phyloP scores from a whole-genome alignment of 176 grass and related monocot genomes.

The Eleusine indica region DNA sequence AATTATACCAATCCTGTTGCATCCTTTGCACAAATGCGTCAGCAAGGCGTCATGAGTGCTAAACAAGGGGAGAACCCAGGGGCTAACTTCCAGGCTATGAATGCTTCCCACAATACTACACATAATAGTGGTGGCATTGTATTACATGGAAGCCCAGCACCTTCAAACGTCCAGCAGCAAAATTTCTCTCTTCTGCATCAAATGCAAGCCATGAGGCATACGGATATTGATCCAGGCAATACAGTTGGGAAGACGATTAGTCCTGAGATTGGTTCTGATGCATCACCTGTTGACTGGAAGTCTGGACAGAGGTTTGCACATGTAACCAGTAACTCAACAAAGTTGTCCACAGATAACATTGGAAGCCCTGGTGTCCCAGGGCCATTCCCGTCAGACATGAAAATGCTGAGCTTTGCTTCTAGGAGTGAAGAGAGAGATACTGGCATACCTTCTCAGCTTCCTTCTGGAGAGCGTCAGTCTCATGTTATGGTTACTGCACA shows the following conservation, averaged over 20 bases:
- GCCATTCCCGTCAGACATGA: constrained; percentile 64
- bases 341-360: constrained; percentile 55
- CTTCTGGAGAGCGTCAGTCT: constrained; percentile 48
- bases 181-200: constrained; percentile 83
- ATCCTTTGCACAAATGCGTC: constrained; percentile 58
- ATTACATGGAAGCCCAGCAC: constrained; percentile 61
- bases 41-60: constrained; percentile 58
- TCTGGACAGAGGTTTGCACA: constrained; percentile 61
- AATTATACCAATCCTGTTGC: constrained; percentile 47
- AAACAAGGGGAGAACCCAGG: constrained; percentile 57
- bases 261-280: constrained; percentile 62
- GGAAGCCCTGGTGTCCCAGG: constrained; percentile 45
- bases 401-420: constrained; percentile 77
- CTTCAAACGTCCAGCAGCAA: constrained; percentile 69
- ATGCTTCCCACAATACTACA: constrained; percentile 46
- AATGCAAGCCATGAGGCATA: constrained; percentile 73
- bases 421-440: constrained; percentile 61
- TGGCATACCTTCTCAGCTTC: constrained; percentile 44
- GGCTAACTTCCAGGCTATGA: constrained; percentile 48
- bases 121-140: constrained; percentile 43
- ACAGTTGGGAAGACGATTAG: constrained; percentile 60
- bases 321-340: constrained; percentile 48
- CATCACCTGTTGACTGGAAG: constrained; percentile 66
- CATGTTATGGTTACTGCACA: constrained; percentile 38
- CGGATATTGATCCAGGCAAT: constrained; percentile 63